A percentile compares a stretch with the other conserved stretches of the same genome.
Evolutionary conservation across 306 rosid genomes (phyloP).

Genomic region (Inga laurina): DNA sequence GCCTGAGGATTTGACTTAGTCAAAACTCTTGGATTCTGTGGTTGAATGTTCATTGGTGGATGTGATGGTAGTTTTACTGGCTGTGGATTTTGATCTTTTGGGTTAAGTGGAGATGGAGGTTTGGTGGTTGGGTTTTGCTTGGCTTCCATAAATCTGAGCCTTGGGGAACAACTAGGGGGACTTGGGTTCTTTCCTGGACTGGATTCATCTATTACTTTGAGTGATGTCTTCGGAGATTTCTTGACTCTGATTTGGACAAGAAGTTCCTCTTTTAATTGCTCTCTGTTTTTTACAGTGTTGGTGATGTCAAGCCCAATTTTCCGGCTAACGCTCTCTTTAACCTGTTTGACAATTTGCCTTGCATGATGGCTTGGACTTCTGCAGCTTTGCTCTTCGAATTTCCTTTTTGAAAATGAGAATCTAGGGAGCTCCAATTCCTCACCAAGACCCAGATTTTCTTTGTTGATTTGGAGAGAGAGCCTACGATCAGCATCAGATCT

Average conservation of each 20-base stretch:
- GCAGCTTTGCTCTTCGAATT: constrained; percentile 43
- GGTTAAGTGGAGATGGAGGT: constrained; percentile 27
- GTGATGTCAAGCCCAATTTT: constrained; percentile 80
- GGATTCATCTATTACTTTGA: constrained; percentile 38
- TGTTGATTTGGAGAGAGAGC: constrained; percentile 88
- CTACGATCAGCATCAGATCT: constrained; percentile 76
- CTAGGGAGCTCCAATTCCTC: constrained; percentile 58
- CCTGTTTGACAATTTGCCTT: constrained; percentile 80
- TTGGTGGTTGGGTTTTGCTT: constrained; percentile 38
- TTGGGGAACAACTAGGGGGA: constrained; percentile 46
- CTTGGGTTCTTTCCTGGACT: constrained; percentile 46
- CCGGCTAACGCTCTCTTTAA: constrained; percentile 67
- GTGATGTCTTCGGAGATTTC: constrained; percentile 37
- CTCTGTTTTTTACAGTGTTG: constrained; percentile 58
- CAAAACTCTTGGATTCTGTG: constrained; percentile 35
- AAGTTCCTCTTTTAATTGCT: constrained; percentile 40
- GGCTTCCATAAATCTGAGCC: constrained; percentile 52
- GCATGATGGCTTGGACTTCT: constrained; percentile 69
- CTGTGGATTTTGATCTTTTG: constrained; percentile 46
- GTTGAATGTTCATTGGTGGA: constrained; percentile 34
- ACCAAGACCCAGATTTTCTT: constrained; percentile 44
- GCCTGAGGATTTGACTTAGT: constrained; percentile 43
- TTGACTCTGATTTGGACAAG: constrained; percentile 46
- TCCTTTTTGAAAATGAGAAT: constrained; percentile 52
- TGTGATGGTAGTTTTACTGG: constrained; percentile 34